Conservation (phyloP, 352 stramenopile species). For the Pythium graminicola region DNA sequence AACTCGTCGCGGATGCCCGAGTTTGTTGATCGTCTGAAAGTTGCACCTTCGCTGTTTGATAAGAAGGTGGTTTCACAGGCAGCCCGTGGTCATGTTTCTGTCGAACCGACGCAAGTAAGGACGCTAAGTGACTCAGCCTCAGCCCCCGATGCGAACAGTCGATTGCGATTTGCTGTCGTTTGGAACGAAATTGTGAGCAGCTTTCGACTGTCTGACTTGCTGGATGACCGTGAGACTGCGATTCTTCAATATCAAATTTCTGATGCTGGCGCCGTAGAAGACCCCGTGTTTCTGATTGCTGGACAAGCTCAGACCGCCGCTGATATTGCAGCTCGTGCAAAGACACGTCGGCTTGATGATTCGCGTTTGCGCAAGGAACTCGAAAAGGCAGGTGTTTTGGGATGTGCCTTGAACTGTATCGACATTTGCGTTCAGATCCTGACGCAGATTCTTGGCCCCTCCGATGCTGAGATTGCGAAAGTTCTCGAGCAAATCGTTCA, state of each 20-base stretch:
- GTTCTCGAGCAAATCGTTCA: conserved; percentile 67
- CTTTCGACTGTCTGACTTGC: conserved; percentile 79
- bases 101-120: conserved; percentile 34
- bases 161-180: conserved; percentile 78
- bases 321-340: conserved; percentile 57
- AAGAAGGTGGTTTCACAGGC: conserved; percentile 70
- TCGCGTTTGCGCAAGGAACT: conserved; percentile 57
- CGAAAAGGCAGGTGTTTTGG: conserved; percentile 62
- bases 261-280: conserved; percentile 68
- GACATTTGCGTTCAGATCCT: conserved; percentile 81
- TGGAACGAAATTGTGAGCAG: conserved; percentile 89
- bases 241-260: conserved; percentile 88
- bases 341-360: conserved; percentile 55
- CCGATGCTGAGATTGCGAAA: conserved; percentile 53
- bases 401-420: conserved; percentile 70
- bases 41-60: conserved; percentile 67
- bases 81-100: conserved; percentile 54
- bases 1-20: conserved; percentile 72
- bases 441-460: conserved; percentile 60
- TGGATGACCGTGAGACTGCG: conserved; percentile 81
- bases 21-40: conserved; percentile 59
- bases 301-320: conserved; percentile 62
- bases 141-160: conserved; percentile 65
- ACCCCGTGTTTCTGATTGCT: conserved; percentile 84
- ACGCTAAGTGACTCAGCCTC: conserved; percentile 47